phyloP scores from a whole-genome alignment of 106 monocot species.

The Triglochin maritima region DNA sequence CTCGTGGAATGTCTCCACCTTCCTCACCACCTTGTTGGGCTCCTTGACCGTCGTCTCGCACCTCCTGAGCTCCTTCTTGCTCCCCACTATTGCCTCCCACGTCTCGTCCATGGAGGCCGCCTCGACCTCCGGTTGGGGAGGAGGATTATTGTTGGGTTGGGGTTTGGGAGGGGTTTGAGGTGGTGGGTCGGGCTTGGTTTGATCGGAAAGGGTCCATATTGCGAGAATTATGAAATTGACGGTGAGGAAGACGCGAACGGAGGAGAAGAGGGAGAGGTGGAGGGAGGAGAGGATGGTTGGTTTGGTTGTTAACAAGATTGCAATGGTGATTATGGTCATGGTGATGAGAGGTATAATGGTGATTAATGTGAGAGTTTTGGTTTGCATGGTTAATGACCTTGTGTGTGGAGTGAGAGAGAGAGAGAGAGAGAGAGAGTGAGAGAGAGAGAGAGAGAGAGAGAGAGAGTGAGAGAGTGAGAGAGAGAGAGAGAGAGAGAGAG shows the following conservation, averaged over 20 bases:
- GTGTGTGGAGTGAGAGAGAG: too few species aligned
- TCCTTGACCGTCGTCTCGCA: constrained; percentile 18
- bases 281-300: constrained; percentile 4
- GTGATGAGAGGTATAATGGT: background rate
- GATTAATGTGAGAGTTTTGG: too few species aligned
- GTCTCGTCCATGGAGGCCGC: constrained; percentile 36
- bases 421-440: too few species aligned
- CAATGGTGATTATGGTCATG: background rate
- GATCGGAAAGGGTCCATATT: constrained; percentile 55
- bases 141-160: background rate
- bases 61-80: constrained; percentile 11
- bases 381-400: too few species aligned
- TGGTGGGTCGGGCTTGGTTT: constrained; percentile 6
- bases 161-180: background rate
- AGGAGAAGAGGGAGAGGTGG: constrained; percentile 2
- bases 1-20: constrained; percentile 20
- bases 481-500: too few species aligned
- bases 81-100: constrained; percentile 34
- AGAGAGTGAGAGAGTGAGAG: too few species aligned
- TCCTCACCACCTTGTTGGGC: constrained; percentile 9
- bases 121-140: background rate
- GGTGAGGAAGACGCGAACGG: constrained; percentile 13
- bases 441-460: too few species aligned
- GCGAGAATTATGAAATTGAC: constrained; percentile 64
- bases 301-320: background rate